Base-by-base conservation (phyloP, 371 early-diverging fungal genomes). In the Actinomucor elegans region DNA sequence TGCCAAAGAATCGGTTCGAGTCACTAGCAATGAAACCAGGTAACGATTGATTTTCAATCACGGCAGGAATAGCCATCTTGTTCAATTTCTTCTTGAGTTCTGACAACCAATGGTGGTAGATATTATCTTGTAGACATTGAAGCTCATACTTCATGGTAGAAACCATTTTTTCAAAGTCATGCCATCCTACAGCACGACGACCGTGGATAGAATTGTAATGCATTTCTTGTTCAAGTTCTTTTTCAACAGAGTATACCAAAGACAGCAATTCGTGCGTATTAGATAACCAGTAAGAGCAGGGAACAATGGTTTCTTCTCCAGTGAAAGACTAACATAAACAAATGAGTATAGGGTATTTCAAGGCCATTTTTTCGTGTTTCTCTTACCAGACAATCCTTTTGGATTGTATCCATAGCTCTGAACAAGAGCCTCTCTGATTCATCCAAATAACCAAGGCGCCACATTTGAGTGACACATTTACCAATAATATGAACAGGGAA, bases 401-500 rank as follows among this genome's bases (percentile, higher is more conserved):
- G 92, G 44, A 94, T 83, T 0, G 93, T 86, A 61, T 91, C 88
- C 83, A 94, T 93, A 21, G 90, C 89, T 48, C 91, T 90, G 62
- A 88, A 82, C 64, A 95, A 76, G 28, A 95, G 69, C 9, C 84
- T 77, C 52, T 90, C 88, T 47, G 94, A 93, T 51, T 92, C 88
- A 9, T 80, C 77, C 47, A 87, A 72, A 57, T 91, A 81, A 38
- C 94, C 92, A 68, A 86, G 81, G 61, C 88, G 86, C 83, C 94
- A 88, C 89, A 94, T 87, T 72, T 95, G 92, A 21, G 88, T 88
- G 18, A 91, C 85, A 64, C 86, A 80, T 52, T 87, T 62, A 20
- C 95, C 93, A 49, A 96, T 94, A 54, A 94, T 70, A 55, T 96
- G 95, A 7, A 96, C 93, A 0, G 96, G 96, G 88, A 94, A 95